Conservation (phyloP, 768 basidiomycete species). For the Lactarius evosmus region DNA sequence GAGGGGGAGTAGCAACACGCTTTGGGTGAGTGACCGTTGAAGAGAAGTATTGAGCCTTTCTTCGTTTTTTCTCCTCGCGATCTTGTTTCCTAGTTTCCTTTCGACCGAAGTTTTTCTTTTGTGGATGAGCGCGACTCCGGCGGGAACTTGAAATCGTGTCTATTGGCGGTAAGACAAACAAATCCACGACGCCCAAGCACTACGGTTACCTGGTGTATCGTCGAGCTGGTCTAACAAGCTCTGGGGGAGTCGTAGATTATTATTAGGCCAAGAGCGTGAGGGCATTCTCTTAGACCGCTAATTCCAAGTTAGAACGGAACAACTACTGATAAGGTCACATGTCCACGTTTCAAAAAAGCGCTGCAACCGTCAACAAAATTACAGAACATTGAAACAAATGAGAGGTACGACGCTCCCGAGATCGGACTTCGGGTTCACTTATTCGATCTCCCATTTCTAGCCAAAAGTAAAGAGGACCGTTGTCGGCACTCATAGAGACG, state of each 20-base stretch:
- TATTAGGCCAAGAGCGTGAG: background rate
- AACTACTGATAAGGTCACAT: background rate
- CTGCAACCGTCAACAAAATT: background rate
- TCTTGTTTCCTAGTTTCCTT: conserved; percentile 66
- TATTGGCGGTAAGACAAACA: background rate
- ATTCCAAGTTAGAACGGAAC: background rate
- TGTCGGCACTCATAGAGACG: too few relatives aligned
- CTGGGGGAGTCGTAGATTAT: conserved; percentile 21
- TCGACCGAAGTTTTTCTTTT: conserved; percentile 38
- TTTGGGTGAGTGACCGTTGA: conserved; percentile 36
- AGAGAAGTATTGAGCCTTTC: conserved; percentile 60
- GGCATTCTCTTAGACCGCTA: conserved; percentile 1
- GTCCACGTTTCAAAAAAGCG: background rate
- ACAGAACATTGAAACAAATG: too few relatives aligned
- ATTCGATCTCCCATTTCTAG: too few relatives aligned
- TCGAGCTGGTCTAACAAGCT: conserved; percentile 21
- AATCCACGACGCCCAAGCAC: background rate
- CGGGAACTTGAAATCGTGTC: conserved; percentile 1
- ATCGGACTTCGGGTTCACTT: too few relatives aligned
- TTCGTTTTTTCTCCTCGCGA: conserved; percentile 55
- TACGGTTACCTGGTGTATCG: conserved; percentile 13
- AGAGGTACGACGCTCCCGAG: too few relatives aligned
- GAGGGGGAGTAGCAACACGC: conserved; percentile 42
- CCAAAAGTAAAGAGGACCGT: too few relatives aligned
- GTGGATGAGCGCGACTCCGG: conserved; percentile 5